Evolutionary conservation across 106 monocot genomes (phyloP).

Genomic region (Cymbidium sinense): DNA sequence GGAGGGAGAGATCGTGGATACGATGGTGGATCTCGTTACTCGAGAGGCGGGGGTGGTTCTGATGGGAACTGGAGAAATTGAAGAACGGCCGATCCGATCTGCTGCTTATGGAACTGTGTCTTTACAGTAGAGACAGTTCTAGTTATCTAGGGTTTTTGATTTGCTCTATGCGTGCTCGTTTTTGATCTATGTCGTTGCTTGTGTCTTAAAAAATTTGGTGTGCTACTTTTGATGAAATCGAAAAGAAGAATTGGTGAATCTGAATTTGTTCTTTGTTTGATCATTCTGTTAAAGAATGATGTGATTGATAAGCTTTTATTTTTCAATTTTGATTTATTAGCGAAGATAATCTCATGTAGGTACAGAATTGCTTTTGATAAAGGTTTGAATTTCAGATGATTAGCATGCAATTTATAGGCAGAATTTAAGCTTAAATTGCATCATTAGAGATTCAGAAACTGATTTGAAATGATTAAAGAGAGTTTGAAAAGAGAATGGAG

Average conservation of each 20-base stretch:
- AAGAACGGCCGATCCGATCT: background rate
- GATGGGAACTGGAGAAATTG: slow-evolving; percentile 20
- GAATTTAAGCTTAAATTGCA: too few relatives aligned
- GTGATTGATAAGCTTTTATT: background rate
- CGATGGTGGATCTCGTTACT: slow-evolving; percentile 18
- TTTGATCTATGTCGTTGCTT: background rate
- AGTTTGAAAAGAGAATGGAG: too few relatives aligned
- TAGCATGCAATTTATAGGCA: too few relatives aligned
- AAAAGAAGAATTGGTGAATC: background rate
- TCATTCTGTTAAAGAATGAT: background rate
- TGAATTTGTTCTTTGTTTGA: background rate
- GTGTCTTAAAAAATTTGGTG: background rate
- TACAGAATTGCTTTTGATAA: too few relatives aligned
- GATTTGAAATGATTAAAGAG: too few relatives aligned
- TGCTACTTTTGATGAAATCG: background rate
- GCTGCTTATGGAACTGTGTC: background rate
- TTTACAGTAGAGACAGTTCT: slow-evolving; percentile 4
- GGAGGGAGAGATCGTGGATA: slow-evolving; percentile 7
- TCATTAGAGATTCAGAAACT: too few relatives aligned
- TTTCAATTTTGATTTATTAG: too few relatives aligned
- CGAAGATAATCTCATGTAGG: too few relatives aligned
- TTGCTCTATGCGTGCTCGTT: background rate
- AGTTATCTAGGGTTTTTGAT: slow-evolving; percentile 5
- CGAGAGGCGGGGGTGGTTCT: slow-evolving; percentile 13
- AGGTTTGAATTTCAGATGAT: too few relatives aligned